Evolutionary conservation across 1,284 basidiomycete species (phyloP).

Genomic region (Sporisorium exsertum): DNA sequence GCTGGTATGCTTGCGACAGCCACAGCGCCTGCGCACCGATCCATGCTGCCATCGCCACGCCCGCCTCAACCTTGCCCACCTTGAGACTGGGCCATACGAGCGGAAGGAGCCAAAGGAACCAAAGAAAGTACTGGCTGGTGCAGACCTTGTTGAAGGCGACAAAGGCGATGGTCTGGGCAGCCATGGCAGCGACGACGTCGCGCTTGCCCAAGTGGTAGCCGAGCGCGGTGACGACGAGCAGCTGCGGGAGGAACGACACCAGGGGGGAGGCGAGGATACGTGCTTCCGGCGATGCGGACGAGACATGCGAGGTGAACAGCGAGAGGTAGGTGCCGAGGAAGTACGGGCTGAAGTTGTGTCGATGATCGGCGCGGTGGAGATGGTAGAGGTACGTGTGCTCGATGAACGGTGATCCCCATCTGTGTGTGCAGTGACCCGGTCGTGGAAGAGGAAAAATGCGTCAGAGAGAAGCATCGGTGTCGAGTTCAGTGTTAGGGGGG

Average conservation of each 20-base stretch:
- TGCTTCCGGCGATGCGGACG: conserved; percentile 7
- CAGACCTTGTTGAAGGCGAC: conserved; percentile 98
- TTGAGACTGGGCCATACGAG: conserved; percentile 78
- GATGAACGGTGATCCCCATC: conserved; percentile 91
- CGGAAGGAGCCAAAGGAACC: conserved; percentile 93
- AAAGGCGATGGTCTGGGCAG: conserved; percentile 89
- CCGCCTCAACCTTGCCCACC: conserved; percentile 20
- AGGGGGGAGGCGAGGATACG: conserved; percentile 50
- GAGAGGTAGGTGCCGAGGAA: conserved; percentile 91
- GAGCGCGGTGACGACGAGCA: conserved; percentile 76
- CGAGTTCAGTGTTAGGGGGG: not conserved
- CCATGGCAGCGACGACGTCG: conserved; percentile 83
- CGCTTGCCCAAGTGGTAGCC: conserved; percentile 77
- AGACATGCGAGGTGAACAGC: conserved; percentile 10
- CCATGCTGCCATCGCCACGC: conserved; percentile 76
- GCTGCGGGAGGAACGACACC: conserved; percentile 75
- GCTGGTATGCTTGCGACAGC: conserved; percentile 63
- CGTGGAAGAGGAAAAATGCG: conserved; percentile 71
- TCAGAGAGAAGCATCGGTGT: not conserved
- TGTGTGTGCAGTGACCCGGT: not conserved
- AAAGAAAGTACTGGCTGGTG: conserved; percentile 97
- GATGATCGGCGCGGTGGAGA: conserved; percentile 87
- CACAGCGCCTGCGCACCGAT: conserved; percentile 72
- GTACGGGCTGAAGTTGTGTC: conserved; percentile 98
- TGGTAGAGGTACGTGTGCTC: conserved; percentile 95